A percentile compares a stretch with the other conserved stretches of the same genome.
Conservation (phyloP, 1,139 yeast genomes). For the Suzukiozyma palmioleophila region DNA sequence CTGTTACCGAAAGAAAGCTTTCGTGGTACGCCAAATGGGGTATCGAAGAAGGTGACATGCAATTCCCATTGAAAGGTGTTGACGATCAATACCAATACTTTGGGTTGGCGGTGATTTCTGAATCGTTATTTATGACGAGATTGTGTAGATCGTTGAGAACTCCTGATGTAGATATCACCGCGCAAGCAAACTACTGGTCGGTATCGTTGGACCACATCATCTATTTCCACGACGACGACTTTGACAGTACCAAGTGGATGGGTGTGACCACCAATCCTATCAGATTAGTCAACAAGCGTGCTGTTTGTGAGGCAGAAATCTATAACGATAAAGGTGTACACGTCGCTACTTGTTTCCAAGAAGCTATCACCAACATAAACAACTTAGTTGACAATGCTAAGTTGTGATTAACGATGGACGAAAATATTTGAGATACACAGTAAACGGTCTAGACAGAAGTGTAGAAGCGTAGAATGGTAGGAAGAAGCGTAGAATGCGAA, state of each 20-base stretch:
- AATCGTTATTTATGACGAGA: slow-evolving; percentile 52
- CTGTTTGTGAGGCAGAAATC: slow-evolving; percentile 57
- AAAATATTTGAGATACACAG: not conserved
- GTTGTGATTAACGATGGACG: slow-evolving; percentile 6
- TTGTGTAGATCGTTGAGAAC: slow-evolving; percentile 26
- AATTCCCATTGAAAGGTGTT: slow-evolving; percentile 12
- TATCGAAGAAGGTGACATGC: slow-evolving; percentile 18
- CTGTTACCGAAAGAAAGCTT: slow-evolving; percentile 33
- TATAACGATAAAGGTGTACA: slow-evolving; percentile 49
- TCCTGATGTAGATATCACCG: slow-evolving; percentile 15
- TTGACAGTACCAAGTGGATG: slow-evolving; percentile 52
- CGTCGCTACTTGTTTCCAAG: slow-evolving; percentile 64
- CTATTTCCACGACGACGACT: slow-evolving; percentile 59
- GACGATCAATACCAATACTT: slow-evolving; percentile 42
- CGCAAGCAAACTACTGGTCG: slow-evolving; percentile 34
- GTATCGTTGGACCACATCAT: slow-evolving; percentile 67
- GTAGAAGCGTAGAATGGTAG: no score
- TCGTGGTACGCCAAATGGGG: slow-evolving; percentile 43
- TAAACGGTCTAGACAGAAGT: no score
- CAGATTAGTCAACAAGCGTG: slow-evolving; percentile 52
- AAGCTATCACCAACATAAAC: slow-evolving; percentile 45
- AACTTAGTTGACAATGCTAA: slow-evolving; percentile 14
- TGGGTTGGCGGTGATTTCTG: slow-evolving; percentile 62
- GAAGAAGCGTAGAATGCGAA: no score
- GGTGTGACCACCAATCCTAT: slow-evolving; percentile 46